phyloP scores from a whole-genome alignment of 148 eudicot species.

The Rhododendron ovatum region DNA sequence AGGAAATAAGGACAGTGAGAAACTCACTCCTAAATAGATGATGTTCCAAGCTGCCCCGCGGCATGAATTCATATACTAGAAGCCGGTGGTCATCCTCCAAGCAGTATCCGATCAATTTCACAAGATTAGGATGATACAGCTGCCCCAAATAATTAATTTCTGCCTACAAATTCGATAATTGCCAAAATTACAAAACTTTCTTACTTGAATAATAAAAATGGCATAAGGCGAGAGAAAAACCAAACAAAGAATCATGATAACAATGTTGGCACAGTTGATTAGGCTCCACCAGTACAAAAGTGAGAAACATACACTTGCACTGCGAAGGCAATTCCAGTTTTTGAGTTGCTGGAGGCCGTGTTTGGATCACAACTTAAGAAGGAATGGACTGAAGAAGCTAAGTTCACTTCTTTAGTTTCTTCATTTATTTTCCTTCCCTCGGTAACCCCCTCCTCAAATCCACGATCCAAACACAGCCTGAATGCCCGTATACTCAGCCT shows the following conservation, averaged over 20 bases:
- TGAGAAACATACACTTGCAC: background rate
- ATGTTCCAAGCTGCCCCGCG: conserved; percentile 77
- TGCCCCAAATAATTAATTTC: conserved; percentile 82
- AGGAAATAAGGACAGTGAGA: background rate
- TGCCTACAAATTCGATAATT: conserved; percentile 39
- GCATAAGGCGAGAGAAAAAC: background rate
- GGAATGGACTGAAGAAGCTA: background rate
- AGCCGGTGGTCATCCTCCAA: conserved; percentile 80
- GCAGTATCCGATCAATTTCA: conserved; percentile 76
- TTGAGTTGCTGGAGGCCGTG: background rate
- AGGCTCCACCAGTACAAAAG: background rate
- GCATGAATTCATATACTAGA: conserved; percentile 80
- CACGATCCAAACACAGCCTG: background rate
- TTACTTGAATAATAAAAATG: background rate
- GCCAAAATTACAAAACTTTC: background rate
- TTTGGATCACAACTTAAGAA: background rate
- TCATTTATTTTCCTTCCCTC: background rate
- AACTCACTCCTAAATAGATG: conserved; percentile 76
- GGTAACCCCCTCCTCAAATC: background rate
- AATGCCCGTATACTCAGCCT: background rate
- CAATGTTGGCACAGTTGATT: background rate
- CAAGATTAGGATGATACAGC: conserved; percentile 76
- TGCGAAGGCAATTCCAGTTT: background rate
- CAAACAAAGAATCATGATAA: background rate
- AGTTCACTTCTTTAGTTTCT: background rate